Evolutionary conservation across 495 filamentous ascomycete genomes (phyloP).

Genomic region (Daldinia caldariorum): DNA sequence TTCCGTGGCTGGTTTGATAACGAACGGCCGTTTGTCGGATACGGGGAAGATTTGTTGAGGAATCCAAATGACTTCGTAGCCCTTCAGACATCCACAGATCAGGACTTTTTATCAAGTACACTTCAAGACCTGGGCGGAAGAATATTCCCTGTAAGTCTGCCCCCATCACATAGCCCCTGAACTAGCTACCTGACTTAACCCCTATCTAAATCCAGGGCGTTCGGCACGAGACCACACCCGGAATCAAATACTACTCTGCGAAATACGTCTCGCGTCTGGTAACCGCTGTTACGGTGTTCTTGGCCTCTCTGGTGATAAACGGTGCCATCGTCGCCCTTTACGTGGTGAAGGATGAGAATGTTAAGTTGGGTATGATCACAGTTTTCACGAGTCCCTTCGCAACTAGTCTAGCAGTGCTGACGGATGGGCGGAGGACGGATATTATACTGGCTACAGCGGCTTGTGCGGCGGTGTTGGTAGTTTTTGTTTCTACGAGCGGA

Average conservation of each 20-base stretch:
- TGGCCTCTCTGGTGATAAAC: neutral
- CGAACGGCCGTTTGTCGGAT: slow-evolving; percentile 3
- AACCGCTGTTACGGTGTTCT: neutral
- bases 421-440: slow-evolving; percentile 2
- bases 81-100: neutral
- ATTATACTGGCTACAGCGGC: slow-evolving; percentile 1
- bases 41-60: neutral
- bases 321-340: neutral
- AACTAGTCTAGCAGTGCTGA: slow-evolving; percentile 1
- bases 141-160: neutral
- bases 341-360: neutral
- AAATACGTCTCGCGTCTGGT: neutral
- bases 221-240: neutral
- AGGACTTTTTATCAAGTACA: neutral
- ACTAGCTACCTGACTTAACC: neutral
- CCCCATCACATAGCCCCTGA: neutral
- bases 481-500: slow-evolving; percentile 6
- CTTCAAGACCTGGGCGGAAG: neutral
- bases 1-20: slow-evolving; percentile 7
- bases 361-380: neutral
- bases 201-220: neutral
- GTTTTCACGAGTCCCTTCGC: neutral
- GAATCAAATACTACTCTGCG: neutral
- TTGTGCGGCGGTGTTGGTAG: slow-evolving; percentile 4
- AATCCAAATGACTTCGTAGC: neutral